A percentile compares a stretch with the other conserved stretches of the same genome.
Evolutionary conservation across 1,139 yeast genomes (phyloP).

Genomic region (Geotrichum klebahnii): DNA sequence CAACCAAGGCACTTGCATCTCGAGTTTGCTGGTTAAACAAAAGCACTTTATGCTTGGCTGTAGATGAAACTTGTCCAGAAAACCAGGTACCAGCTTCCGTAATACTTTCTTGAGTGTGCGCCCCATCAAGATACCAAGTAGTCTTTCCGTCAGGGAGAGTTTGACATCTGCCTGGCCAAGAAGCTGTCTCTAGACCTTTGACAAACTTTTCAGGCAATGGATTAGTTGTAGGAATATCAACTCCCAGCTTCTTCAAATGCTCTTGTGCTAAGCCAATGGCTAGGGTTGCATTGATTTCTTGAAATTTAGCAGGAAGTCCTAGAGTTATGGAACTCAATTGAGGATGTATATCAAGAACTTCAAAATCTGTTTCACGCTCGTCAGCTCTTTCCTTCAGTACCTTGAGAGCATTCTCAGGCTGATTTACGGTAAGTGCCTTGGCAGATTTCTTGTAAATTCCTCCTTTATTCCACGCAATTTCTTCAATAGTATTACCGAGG

Average conservation of each 20-base stretch:
- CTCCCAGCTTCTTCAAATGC: slow-evolving; percentile 54
- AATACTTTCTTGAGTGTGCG: slow-evolving; percentile 88
- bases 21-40: slow-evolving; percentile 93
- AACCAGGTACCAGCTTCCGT: slow-evolving; percentile 81
- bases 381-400: slow-evolving; percentile 59
- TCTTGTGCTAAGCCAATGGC: slow-evolving; percentile 71
- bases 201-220: slow-evolving; percentile 55
- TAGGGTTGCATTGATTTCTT: slow-evolving; percentile 76
- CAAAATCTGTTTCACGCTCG: slow-evolving; percentile 52
- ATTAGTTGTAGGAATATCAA: slow-evolving; percentile 31
- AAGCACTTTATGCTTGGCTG: slow-evolving; percentile 42
- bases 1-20: slow-evolving; percentile 66
- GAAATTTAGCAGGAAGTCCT: slow-evolving; percentile 88
- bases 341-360: slow-evolving; percentile 49
- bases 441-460: slow-evolving; percentile 76
- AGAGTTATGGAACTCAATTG: slow-evolving; percentile 42
- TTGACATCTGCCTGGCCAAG: slow-evolving; percentile 97
- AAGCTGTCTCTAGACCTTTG: slow-evolving; percentile 62
- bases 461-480: slow-evolving; percentile 94
- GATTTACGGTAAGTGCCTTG: slow-evolving; percentile 66
- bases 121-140: slow-evolving; percentile 89
- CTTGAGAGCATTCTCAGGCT: slow-evolving; percentile 47
- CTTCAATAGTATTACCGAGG: slow-evolving; percentile 81
- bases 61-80: slow-evolving; percentile 39
- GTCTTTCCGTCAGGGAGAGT: slow-evolving; percentile 50